Percentiles rank a stretch among this genome's conserved stretches.
Evolutionary conservation across 148 eudicot species (phyloP).

Genomic region (Rhododendron henanense): DNA sequence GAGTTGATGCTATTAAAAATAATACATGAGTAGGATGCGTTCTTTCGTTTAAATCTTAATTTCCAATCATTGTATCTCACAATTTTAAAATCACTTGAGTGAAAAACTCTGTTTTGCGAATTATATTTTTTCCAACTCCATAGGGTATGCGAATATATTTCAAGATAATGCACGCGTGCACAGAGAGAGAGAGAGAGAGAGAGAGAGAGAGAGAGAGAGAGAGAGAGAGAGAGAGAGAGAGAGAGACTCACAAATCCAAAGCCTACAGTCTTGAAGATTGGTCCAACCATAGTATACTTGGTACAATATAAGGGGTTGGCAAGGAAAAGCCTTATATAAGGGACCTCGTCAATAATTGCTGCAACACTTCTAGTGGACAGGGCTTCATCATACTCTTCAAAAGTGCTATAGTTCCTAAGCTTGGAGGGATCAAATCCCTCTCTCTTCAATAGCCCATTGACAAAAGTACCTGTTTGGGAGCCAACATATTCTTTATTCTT

Average conservation of each 20-base stretch:
- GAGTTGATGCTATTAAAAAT: background rate
- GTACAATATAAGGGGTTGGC: slow-evolving; percentile 17
- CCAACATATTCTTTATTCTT: slow-evolving; percentile 13
- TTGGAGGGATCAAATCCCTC: background rate
- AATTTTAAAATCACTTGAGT: too few relatives aligned
- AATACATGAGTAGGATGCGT: background rate
- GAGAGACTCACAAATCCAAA: slow-evolving; percentile 33
- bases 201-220: too few relatives aligned
- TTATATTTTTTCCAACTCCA: too few relatives aligned
- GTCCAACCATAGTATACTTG: slow-evolving; percentile 29
- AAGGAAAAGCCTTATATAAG: slow-evolving; percentile 31
- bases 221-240: background rate
- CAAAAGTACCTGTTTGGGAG: slow-evolving; percentile 14
- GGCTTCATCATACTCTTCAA: slow-evolving; percentile 21
- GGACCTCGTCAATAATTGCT: slow-evolving; percentile 33
- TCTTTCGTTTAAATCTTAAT: background rate
- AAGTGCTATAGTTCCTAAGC: slow-evolving; percentile 1
- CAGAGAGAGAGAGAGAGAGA: background rate
- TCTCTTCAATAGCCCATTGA: background rate
- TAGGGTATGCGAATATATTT: background rate
- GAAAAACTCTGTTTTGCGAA: too few relatives aligned
- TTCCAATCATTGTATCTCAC: too few relatives aligned
- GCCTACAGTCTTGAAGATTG: slow-evolving; percentile 29
- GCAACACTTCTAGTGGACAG: slow-evolving; percentile 30
- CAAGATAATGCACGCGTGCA: background rate